A percentile compares a stretch with the other conserved stretches of the same genome.
Evolutionary conservation across 1,139 yeast species (phyloP).

Genomic region (Suhomyces chickasaworum): DNA sequence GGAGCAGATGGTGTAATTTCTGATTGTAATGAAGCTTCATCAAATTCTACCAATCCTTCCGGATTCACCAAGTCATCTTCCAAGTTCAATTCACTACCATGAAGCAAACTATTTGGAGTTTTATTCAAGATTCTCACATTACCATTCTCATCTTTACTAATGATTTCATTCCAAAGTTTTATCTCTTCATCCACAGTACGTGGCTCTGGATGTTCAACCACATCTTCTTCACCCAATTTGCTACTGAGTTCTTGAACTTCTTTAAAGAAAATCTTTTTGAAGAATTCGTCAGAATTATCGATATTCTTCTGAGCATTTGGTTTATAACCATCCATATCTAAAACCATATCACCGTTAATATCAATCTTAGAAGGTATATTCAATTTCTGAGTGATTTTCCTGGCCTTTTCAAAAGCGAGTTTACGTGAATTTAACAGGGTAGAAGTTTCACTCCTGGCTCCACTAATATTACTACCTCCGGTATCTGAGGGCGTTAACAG

Average conservation of each 20-base stretch:
- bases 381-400: constrained; percentile 66
- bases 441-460: constrained; percentile 13
- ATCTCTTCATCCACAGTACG: constrained; percentile 27
- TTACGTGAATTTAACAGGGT: constrained; percentile 28
- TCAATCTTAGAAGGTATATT: constrained; percentile 90
- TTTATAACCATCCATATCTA: constrained; percentile 97
- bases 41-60: constrained; percentile 21
- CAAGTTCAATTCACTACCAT: constrained; percentile 6
- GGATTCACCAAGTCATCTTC: constrained; percentile 13
- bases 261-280: constrained; percentile 71
- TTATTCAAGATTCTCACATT: constrained; percentile 57
- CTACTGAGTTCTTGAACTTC: constrained; percentile 35
- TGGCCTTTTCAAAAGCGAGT: constrained; percentile 63
- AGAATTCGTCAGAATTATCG: constrained; percentile 66
- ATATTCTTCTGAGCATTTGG: constrained; percentile 74
- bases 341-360: constrained; percentile 83
- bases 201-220: constrained; percentile 15
- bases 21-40: constrained; percentile 8
- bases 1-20: background rate
- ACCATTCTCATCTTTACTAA: constrained; percentile 66
- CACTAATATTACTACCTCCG: constrained; percentile 1
- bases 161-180: constrained; percentile 38
- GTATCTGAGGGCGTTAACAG: constrained; percentile 19
- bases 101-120: constrained; percentile 12
- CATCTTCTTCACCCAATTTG: constrained; percentile 18